Evolutionary conservation across 129 eudicot species (phyloP).

Genomic region (Tagetes erecta): DNA sequence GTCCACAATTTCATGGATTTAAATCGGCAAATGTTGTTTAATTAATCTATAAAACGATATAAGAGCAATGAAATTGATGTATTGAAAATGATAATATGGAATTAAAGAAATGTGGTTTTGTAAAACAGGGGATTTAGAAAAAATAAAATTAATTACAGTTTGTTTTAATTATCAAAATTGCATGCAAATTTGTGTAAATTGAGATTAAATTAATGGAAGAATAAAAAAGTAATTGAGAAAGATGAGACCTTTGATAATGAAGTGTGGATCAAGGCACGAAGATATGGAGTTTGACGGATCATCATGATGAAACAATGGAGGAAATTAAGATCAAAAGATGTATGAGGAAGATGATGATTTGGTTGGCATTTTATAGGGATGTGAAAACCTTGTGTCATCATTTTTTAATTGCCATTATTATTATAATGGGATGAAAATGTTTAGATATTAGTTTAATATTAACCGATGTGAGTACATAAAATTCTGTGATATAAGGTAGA

Average conservation of each 20-base stretch:
- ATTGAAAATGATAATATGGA: not conserved
- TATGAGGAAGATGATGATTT: slow-evolving; percentile 16
- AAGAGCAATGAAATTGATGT: not conserved
- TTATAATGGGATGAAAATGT: too few species aligned
- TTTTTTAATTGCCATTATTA: not conserved
- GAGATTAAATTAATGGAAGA: not conserved
- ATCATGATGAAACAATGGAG: not conserved
- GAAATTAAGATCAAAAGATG: not conserved
- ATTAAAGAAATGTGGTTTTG: slow-evolving; percentile 4
- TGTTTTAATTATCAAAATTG: not conserved
- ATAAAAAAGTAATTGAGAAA: not conserved
- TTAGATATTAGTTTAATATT: too few species aligned
- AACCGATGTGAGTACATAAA: too few species aligned
- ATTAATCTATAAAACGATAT: not conserved
- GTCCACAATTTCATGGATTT: not conserved
- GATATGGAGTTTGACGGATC: slow-evolving; percentile 16
- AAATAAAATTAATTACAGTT: not conserved
- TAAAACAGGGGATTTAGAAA: not conserved
- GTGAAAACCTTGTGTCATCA: slow-evolving; percentile 13
- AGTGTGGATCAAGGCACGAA: slow-evolving; percentile 10
- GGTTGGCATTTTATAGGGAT: slow-evolving; percentile 32
- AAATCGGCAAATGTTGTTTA: not conserved
- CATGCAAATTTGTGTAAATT: not conserved
- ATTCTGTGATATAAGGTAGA: too few species aligned
- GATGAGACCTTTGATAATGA: slow-evolving; percentile 28